These are phyloP conservation scores for Senna tora DNA, from an alignment of 306 rosid genomes.

Conservation along the genomic window DNA sequence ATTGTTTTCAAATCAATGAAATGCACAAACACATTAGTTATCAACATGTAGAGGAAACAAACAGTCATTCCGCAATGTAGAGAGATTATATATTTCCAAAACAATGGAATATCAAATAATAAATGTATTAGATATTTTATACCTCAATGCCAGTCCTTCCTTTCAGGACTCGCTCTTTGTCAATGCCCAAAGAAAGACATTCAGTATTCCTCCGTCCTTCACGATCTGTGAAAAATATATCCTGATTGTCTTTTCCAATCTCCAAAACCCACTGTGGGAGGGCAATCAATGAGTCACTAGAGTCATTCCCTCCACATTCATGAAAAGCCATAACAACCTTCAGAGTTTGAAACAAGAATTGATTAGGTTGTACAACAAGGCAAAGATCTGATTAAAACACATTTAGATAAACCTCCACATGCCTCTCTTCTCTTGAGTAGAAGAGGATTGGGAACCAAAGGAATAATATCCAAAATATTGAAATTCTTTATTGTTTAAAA, in stretches of 20 bases:
- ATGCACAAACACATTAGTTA: slow-evolving; percentile 17
- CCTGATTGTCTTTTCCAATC: slow-evolving; percentile 83
- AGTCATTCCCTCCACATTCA: slow-evolving; percentile 73
- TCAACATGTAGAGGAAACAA: slow-evolving; percentile 21
- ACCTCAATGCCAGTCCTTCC: slow-evolving; percentile 99
- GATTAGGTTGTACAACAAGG: slow-evolving; percentile 33
- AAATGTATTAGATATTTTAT: slow-evolving; percentile 23
- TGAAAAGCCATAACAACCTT: slow-evolving; percentile 98
- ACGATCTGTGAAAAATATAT: slow-evolving; percentile 94
- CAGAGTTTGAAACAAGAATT: slow-evolving; percentile 46
- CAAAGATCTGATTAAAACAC: no score
- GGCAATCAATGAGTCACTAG: slow-evolving; percentile 65
- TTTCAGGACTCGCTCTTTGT: slow-evolving; percentile 86
- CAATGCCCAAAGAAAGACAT: slow-evolving; percentile 93
- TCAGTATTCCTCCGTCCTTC: slow-evolving; percentile 95
- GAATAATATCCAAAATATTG: no score
- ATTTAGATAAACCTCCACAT: no score
- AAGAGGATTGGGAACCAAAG: no score
- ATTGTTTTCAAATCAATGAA: background rate
- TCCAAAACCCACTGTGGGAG: slow-evolving; percentile 96
- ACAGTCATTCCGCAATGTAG: slow-evolving; percentile 15
- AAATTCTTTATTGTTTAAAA: no score
- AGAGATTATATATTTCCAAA: slow-evolving; percentile 11
- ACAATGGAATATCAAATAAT: slow-evolving; percentile 4
- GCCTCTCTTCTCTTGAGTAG: no score